phyloP scores from a whole-genome alignment of 1,139 yeast genomes.

The Candida sojae region DNA sequence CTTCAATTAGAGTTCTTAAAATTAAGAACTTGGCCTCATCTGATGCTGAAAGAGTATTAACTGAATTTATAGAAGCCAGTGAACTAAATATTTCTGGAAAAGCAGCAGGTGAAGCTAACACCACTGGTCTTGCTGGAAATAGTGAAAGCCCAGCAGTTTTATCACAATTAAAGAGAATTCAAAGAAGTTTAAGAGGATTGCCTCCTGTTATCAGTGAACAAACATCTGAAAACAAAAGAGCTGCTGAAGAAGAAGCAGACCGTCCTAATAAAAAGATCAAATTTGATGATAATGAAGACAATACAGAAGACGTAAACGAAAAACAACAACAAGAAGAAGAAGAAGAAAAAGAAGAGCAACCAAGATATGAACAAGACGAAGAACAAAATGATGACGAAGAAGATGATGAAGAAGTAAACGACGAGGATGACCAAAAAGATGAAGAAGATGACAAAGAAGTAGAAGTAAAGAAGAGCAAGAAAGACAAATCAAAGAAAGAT shows the following conservation, averaged over 20 bases:
- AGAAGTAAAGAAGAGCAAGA: conserved; percentile 14
- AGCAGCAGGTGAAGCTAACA: conserved; percentile 9
- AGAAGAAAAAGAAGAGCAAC: conserved; percentile 21
- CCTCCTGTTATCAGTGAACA: conserved; percentile 52
- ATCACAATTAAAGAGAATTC: conserved; percentile 66
- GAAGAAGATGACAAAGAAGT: conserved; percentile 9
- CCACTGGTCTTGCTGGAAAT: conserved; percentile 24
- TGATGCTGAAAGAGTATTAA: conserved; percentile 48
- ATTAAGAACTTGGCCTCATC: conserved; percentile 31
- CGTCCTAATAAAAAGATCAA: conserved; percentile 28
- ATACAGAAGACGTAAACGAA: conserved; percentile 17
- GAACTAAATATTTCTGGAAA: conserved; percentile 18
- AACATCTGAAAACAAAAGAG: conserved; percentile 21
- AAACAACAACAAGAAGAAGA: too few species aligned
- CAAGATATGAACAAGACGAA: conserved; percentile 20
- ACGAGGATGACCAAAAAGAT: conserved; percentile 19
- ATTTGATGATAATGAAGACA: conserved; percentile 26
- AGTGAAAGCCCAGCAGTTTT: conserved; percentile 36
- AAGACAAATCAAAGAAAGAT: conserved; percentile 27
- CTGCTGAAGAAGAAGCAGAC: conserved; percentile 16
- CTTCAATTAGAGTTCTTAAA: conserved; percentile 39
- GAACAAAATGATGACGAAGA: conserved; percentile 16
- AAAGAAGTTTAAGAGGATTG: conserved; percentile 71
- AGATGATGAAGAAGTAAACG: conserved; percentile 16
- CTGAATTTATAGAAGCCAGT: conserved; percentile 47